phyloP scores from a whole-genome alignment of 106 monocot genomes.

The Phalaenopsis equestris region DNA sequence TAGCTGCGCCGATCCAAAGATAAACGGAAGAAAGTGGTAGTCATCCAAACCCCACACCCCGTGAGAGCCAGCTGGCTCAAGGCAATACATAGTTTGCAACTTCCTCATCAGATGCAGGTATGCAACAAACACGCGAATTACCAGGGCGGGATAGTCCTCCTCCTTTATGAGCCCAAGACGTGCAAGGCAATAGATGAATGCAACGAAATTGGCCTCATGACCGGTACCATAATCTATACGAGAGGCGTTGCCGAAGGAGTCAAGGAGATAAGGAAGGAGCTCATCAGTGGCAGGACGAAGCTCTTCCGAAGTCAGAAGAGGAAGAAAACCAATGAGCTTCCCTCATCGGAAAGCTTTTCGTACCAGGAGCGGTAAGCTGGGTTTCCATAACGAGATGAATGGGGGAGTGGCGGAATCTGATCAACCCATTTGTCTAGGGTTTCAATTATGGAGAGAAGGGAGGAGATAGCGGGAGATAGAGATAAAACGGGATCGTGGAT shows the following conservation, averaged over 20 bases:
- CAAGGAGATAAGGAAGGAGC: slow-evolving; percentile 72
- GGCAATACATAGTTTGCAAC: slow-evolving; percentile 60
- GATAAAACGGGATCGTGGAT: slow-evolving; percentile 71
- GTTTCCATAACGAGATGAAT: slow-evolving; percentile 76
- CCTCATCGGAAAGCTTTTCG: slow-evolving; percentile 27
- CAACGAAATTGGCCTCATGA: slow-evolving; percentile 87
- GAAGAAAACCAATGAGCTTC: slow-evolving; percentile 26
- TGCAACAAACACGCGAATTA: slow-evolving; percentile 53
- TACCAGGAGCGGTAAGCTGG: slow-evolving; percentile 84
- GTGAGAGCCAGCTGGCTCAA: slow-evolving; percentile 93
- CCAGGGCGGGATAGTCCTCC: slow-evolving; percentile 60
- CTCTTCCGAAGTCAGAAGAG: slow-evolving; percentile 17
- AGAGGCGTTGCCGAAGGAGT: slow-evolving; percentile 78
- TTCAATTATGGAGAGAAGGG: slow-evolving; percentile 44
- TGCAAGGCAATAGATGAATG: slow-evolving; percentile 85
- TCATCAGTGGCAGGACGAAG: slow-evolving; percentile 36
- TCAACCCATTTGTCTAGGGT: slow-evolving; percentile 41
- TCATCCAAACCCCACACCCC: slow-evolving; percentile 98
- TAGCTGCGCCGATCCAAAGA: slow-evolving; percentile 88
- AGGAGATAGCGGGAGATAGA: slow-evolving; percentile 16
- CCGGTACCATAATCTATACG: slow-evolving; percentile 97
- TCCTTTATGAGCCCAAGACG: slow-evolving; percentile 65
- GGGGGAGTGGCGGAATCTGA: slow-evolving; percentile 51
- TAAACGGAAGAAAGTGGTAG: slow-evolving; percentile 87
- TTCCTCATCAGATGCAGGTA: slow-evolving; percentile 77